phyloP scores from a whole-genome alignment of 768 basidiomycete genomes.

The Neoboletus subvelutipes region DNA sequence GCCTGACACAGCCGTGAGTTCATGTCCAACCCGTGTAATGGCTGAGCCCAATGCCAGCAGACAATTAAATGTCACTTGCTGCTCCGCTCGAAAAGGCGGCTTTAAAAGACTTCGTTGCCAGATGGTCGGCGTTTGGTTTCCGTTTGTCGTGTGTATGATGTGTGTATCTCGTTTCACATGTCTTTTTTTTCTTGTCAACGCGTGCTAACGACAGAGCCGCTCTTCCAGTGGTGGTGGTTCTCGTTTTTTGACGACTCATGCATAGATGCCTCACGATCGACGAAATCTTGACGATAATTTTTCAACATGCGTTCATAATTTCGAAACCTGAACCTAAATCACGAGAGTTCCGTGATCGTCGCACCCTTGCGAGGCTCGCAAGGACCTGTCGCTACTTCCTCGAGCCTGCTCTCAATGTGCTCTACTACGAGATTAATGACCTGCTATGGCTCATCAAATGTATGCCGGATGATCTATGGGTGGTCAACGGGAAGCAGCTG shows the following conservation, averaged over 20 bases:
- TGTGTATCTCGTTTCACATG: slow-evolving; percentile 13
- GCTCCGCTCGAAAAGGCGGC: slow-evolving; percentile 26
- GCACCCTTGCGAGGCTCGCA: slow-evolving; percentile 33
- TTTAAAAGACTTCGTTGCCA: slow-evolving; percentile 4
- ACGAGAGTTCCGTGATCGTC: slow-evolving; percentile 30
- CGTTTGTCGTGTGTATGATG: slow-evolving; percentile 25
- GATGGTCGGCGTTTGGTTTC: slow-evolving; percentile 12
- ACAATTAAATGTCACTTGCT: slow-evolving; percentile 2
- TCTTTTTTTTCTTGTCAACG: not conserved
- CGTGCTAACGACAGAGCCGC: slow-evolving; percentile 1
- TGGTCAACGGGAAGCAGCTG: slow-evolving; percentile 32
- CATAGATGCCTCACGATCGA: slow-evolving; percentile 35
- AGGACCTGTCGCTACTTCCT: slow-evolving; percentile 32
- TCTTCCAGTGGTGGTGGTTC: slow-evolving; percentile 16
- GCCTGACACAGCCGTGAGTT: slow-evolving; percentile 15
- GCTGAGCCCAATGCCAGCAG: slow-evolving; percentile 3
- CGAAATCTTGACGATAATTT: slow-evolving; percentile 34
- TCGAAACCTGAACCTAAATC: slow-evolving; percentile 29
- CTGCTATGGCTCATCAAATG: slow-evolving; percentile 33
- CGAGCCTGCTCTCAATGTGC: slow-evolving; percentile 33
- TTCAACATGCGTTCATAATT: slow-evolving; percentile 30
- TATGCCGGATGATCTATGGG: slow-evolving; percentile 34
- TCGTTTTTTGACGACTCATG: slow-evolving; percentile 25
- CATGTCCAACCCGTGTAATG: not conserved
- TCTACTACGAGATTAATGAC: slow-evolving; percentile 32